Base-by-base conservation (phyloP, 2,329 filamentous ascomycete genomes). In the Colletotrichum orchidophilum region DNA sequence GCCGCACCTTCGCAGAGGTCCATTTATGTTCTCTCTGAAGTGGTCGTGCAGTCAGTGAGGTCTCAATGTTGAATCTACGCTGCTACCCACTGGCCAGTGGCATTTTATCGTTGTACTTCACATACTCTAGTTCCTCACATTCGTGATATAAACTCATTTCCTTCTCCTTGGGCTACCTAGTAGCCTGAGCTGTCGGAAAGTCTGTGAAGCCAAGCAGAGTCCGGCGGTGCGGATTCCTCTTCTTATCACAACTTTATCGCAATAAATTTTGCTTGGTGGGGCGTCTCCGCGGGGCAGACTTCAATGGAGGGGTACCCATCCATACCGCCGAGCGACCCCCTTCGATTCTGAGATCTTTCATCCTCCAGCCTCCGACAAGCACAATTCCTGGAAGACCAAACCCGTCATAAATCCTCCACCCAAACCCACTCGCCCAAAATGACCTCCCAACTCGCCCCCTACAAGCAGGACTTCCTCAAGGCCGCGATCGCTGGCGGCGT, bases 381-480 rank as follows among this genome's bases (percentile, higher is more conserved):
- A 31, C 42, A 57, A 63, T 5, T 39, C 13, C 64, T 71, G 58
- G 58, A 58, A 63, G 64, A 68, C 54, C 58, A 39, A 35, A 8
- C 46, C 54, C 15, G 0, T 46, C 2, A 33, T 9, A 24, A 54
- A 31, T 26, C 33, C 18, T 18, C 33, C 9, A 21, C 42, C 15
- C 7, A 3, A 55, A 12, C 4, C 27, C 9, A 70, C 63, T 59
- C 50, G 54, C 60, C 66, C 73, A 80, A 72, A 64, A 87, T 86
- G 84, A 75, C 83, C 68, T 66, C 72, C 42, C 77, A 81, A 63
- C 86, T 92, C 33, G 81, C 88, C 46, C 81, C 87, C 62, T 93
- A 92, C 86, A 96, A 96, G 83, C 84, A 89, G 75, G 86, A 88
- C 71, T 94, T 97, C 81, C 87, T 96, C 76, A 82, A 89, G 78